Percentiles rank a stretch among this genome's conserved stretches.
These are phyloP conservation scores for Ophiostoma fasciatum DNA, from an alignment of 2,329 filamentous ascomycete genomes.

Conservation along the genomic window DNA sequence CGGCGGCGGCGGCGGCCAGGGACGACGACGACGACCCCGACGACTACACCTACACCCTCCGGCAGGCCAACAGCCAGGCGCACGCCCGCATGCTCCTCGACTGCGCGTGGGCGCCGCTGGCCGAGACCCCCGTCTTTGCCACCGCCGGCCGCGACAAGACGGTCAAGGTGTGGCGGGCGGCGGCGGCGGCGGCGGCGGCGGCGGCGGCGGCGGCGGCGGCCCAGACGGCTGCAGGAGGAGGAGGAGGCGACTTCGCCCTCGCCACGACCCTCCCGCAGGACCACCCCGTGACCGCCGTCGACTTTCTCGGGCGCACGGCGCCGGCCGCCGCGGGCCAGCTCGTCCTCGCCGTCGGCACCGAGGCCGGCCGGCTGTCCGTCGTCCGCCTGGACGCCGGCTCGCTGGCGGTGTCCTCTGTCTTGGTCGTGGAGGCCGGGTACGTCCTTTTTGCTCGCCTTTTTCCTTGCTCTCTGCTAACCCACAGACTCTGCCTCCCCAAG, in stretches of 20 bases:
- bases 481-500: conserved; percentile 45
- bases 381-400: conserved; percentile 23
- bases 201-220: conserved; percentile 17
- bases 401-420: conserved; percentile 21
- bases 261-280: conserved; percentile 37
- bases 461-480: neutral
- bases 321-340: conserved; percentile 15
- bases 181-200: conserved; percentile 13
- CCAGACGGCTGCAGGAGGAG: no score
- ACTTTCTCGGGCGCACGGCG: conserved; percentile 35
- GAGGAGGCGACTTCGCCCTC: no score
- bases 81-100: conserved; percentile 89
- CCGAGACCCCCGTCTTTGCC: conserved; percentile 42
- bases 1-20: conserved; percentile 22
- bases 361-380: conserved; percentile 33
- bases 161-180: conserved; percentile 53
- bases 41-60: conserved; percentile 35
- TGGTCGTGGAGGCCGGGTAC: conserved; percentile 24
- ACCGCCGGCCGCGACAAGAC: conserved; percentile 85
- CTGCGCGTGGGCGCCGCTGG: conserved; percentile 59
- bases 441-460: conserved; percentile 10
- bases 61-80: conserved; percentile 61
- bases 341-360: conserved; percentile 42
- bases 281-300: conserved; percentile 54
- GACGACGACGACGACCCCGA: conserved; percentile 9